phyloP scores from a whole-genome alignment of 805 yeast species.

The Candida odintsovae region DNA sequence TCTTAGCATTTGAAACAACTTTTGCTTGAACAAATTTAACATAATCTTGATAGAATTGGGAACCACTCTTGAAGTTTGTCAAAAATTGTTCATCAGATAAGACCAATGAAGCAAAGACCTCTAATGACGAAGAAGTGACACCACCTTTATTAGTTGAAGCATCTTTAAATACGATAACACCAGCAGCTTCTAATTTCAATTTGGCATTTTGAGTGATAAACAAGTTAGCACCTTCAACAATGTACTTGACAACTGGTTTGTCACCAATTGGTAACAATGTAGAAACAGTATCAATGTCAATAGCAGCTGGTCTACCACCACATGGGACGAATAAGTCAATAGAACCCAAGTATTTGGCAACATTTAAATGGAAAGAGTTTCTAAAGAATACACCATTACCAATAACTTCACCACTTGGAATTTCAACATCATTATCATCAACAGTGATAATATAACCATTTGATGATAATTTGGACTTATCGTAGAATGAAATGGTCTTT shows the following conservation, averaged over 20 bases:
- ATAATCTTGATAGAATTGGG: conserved; percentile 75
- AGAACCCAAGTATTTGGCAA: conserved; percentile 56
- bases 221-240: conserved; percentile 96
- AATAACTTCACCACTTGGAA: conserved; percentile 70
- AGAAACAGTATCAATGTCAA: conserved; percentile 78
- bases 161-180: conserved; percentile 84
- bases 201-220: conserved; percentile 95
- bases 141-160: conserved; percentile 98
- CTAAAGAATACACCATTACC: conserved; percentile 86
- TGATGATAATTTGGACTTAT: conserved; percentile 57
- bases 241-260: conserved; percentile 70
- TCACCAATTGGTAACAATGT: conserved; percentile 69
- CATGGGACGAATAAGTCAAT: conserved; percentile 93
- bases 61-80: conserved; percentile 63
- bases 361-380: conserved; percentile 78
- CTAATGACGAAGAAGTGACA: conserved; percentile 93
- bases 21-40: conserved; percentile 78
- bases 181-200: conserved; percentile 77
- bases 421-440: conserved; percentile 71
- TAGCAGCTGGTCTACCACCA: conserved; percentile 98
- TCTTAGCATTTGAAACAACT: conserved; percentile 70
- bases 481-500: conserved; percentile 65
- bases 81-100: conserved; percentile 82
- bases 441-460: conserved; percentile 80
- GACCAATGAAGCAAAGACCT: conserved; percentile 90